These are phyloP conservation scores for Aschersonia sp. DNA, from an alignment of 2,329 filamentous ascomycete genomes.

Conservation along the genomic window DNA sequence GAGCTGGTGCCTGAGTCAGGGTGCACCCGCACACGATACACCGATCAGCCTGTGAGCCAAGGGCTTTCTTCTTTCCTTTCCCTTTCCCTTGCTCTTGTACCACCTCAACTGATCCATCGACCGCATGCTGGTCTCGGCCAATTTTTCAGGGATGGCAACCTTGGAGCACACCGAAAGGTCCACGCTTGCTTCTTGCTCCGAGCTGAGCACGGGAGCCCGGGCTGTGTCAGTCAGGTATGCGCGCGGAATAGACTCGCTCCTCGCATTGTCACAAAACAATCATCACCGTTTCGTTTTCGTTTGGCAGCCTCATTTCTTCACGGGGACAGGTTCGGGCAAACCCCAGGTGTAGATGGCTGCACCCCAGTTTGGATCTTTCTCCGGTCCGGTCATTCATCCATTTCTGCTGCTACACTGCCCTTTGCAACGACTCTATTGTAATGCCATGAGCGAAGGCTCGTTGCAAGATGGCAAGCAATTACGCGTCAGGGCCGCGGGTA, in stretches of 20 bases:
- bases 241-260: too few species aligned
- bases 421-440: too few species aligned
- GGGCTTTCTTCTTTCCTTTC: neutral
- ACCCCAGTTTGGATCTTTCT: slow-evolving; percentile 1
- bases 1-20: neutral
- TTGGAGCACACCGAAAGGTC: neutral
- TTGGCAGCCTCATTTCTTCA: neutral
- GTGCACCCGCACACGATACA: slow-evolving; percentile 1
- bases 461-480: neutral
- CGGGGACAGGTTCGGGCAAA: neutral
- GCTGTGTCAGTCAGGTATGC: neutral
- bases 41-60: slow-evolving; percentile 1
- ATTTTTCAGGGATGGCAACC: neutral
- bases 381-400: neutral
- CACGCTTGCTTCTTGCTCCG: neutral
- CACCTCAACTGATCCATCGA: slow-evolving; percentile 1
- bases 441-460: too few species aligned
- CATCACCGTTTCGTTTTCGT: too few species aligned
- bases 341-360: slow-evolving; percentile 1
- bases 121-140: slow-evolving; percentile 1
- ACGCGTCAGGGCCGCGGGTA: neutral
- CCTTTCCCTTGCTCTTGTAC: neutral
- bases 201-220: too few species aligned
- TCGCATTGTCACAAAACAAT: too few species aligned
- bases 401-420: neutral